phyloP scores from a whole-genome alignment of 2,329 filamentous ascomycete genomes.

The Herpotrichia juniperi region DNA sequence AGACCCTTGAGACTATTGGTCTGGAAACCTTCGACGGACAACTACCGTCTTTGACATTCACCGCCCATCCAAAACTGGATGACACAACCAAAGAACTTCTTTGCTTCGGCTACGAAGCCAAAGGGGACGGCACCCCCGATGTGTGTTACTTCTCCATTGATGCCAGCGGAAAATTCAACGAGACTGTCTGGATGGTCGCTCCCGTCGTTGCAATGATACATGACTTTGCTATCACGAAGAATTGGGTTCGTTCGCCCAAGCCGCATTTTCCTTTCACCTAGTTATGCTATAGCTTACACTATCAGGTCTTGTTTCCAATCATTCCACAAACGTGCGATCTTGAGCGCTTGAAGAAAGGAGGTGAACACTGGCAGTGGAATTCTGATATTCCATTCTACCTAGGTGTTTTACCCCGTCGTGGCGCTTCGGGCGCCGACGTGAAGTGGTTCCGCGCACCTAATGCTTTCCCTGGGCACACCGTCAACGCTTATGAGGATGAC shows the following conservation, averaged over 20 bases:
- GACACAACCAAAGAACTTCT: neutral
- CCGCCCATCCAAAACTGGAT: conserved; percentile 13
- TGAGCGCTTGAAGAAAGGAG: neutral
- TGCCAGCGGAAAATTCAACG: neutral
- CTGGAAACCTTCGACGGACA: conserved; percentile 6
- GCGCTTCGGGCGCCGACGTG: too few species aligned
- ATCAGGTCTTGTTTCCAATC: neutral
- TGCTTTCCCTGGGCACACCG: too few species aligned
- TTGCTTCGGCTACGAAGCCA: neutral
- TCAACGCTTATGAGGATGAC: too few species aligned
- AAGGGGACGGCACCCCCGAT: neutral
- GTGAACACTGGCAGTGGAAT: too few species aligned
- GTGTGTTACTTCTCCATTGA: neutral
- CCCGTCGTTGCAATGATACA: neutral
- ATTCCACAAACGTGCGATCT: neutral
- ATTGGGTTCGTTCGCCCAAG: too few species aligned
- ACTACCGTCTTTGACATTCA: conserved; percentile 1
- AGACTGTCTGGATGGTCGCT: neutral
- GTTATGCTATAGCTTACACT: too few species aligned
- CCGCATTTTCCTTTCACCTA: too few species aligned
- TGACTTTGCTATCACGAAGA: neutral
- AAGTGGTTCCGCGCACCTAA: too few species aligned
- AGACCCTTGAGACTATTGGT: neutral
- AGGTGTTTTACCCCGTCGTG: too few species aligned
- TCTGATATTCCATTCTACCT: too few species aligned